Percentiles rank a stretch among this genome's conserved stretches.
phyloP scores from a whole-genome alignment of 352 stramenopile species.

The Pythium dissimile region DNA sequence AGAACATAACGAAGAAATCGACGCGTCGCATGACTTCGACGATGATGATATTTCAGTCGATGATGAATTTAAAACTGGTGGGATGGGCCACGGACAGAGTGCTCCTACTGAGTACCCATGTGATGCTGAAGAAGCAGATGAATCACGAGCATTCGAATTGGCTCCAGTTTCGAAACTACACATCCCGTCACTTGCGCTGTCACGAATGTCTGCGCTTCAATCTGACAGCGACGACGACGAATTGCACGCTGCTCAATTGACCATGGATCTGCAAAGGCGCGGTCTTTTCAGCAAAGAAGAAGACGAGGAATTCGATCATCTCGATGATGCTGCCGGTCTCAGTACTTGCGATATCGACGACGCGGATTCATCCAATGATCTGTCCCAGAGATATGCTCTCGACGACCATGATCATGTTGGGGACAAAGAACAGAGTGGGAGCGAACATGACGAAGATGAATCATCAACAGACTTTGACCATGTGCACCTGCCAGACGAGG shows the following conservation, averaged over 20 bases:
- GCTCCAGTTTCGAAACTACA: no score
- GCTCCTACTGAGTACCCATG: no score
- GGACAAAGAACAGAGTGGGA: not conserved
- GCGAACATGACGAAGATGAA: not conserved
- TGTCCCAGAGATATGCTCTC: no score
- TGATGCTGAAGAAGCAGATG: no score
- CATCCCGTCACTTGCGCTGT: not conserved
- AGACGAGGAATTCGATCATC: not conserved
- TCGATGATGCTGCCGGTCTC: not conserved
- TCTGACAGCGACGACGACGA: constrained; percentile 7
- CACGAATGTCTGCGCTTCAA: not conserved
- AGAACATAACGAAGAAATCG: no score
- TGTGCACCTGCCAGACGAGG: not conserved
- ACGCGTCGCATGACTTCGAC: no score
- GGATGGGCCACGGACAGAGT: no score
- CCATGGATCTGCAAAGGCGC: not conserved
- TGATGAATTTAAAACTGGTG: no score
- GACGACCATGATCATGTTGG: not conserved
- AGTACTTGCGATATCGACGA: no score
- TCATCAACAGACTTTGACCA: not conserved
- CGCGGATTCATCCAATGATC: no score
- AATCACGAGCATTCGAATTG: not conserved
- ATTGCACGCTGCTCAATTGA: not conserved
- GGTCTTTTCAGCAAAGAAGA: not conserved
- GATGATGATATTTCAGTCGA: no score